Base-by-base conservation (phyloP, 2,329 filamentous ascomycete genomes). In the Talaromyces pinophilus region DNA sequence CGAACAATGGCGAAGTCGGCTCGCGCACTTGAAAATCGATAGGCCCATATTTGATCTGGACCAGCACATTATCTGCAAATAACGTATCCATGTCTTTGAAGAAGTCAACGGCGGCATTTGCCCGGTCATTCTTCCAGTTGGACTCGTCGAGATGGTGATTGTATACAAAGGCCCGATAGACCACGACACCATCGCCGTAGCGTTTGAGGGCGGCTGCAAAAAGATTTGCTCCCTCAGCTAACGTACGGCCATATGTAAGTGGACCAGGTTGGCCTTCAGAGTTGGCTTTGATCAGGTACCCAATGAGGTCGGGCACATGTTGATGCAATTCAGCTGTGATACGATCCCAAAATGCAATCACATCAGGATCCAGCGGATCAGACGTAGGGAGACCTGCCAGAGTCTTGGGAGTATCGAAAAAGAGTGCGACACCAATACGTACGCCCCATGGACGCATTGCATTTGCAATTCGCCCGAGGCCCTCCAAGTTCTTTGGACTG, bases 1-100 rank as follows among this genome's bases (percentile, higher is more conserved):
- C 83, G 68, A 92, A 90, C 0, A 92, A 77, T 0, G 90, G 89
- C 3, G 86, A 90, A 1, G 83, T 77, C 1, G 89, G 86, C 73
- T 91, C 89, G 42, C 89, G 85, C 11, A 91, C 87, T 71, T 91
- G 89, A 75, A 92, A 91, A 72, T 92, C 89, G 67, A 91, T 91
- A 0, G 89, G 88, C 0, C 90, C 89, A 68, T 89, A 90, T 75
- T 92, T 92, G 76, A 92, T 88, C 73, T 92, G 89, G 2, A 92
- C 82, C 0, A 92, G 82, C 0, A 91, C 88, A 57, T 92, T 92
- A 55, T 88, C 86, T 25, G 89, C 86, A 65, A 92, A 92, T 67
- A 87, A 75, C 5, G 82, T 85, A 71, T 92, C 89, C 0, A 91
- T 82, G 0, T 82, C 81, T 17, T 85, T 80, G 74, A 92, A 91